Conservation (phyloP, 1,284 basidiomycete genomes). For the Microbotryum scabiosae region DNA sequence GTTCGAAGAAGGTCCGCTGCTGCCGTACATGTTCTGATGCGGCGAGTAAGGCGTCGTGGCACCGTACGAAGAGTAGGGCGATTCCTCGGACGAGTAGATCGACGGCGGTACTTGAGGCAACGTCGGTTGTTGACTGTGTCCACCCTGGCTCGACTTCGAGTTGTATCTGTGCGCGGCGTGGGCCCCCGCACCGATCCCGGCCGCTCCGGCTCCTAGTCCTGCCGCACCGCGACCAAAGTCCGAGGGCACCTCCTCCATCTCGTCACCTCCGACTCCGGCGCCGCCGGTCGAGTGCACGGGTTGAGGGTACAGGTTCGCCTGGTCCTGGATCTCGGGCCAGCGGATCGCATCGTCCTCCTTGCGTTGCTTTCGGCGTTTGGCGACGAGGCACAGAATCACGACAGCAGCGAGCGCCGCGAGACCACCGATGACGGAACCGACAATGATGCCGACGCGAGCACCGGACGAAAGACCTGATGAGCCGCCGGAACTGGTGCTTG, state of each 20-base stretch:
- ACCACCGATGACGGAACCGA: slow-evolving; percentile 23
- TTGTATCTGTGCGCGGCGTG: slow-evolving; percentile 8
- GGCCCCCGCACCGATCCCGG: slow-evolving; percentile 18
- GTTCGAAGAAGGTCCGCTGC: slow-evolving; percentile 10
- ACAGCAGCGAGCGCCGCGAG: slow-evolving; percentile 18
- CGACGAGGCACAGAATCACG: slow-evolving; percentile 13
- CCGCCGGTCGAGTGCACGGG: slow-evolving; percentile 30
- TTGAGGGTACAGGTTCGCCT: slow-evolving; percentile 34
- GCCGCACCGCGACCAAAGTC: slow-evolving; percentile 4
- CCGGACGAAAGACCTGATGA: slow-evolving; percentile 24
- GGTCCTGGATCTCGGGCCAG: slow-evolving; percentile 32
- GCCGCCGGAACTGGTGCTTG: not conserved
- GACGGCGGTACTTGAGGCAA: slow-evolving; percentile 25
- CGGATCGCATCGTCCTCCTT: slow-evolving; percentile 28
- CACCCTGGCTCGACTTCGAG: slow-evolving; percentile 7
- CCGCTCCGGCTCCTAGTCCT: slow-evolving; percentile 16
- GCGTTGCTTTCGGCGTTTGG: slow-evolving; percentile 9
- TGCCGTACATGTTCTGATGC: slow-evolving; percentile 1
- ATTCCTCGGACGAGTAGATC: slow-evolving; percentile 17
- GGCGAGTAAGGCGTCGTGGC: not conserved
- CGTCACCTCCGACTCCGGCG: slow-evolving; percentile 32
- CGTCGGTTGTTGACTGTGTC: slow-evolving; percentile 10
- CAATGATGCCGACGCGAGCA: slow-evolving; percentile 25
- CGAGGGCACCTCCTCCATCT: slow-evolving; percentile 25
- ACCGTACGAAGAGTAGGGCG: slow-evolving; percentile 2